Conservation (phyloP, 177 flowering plant species). For the Vitis hybrid region DNA sequence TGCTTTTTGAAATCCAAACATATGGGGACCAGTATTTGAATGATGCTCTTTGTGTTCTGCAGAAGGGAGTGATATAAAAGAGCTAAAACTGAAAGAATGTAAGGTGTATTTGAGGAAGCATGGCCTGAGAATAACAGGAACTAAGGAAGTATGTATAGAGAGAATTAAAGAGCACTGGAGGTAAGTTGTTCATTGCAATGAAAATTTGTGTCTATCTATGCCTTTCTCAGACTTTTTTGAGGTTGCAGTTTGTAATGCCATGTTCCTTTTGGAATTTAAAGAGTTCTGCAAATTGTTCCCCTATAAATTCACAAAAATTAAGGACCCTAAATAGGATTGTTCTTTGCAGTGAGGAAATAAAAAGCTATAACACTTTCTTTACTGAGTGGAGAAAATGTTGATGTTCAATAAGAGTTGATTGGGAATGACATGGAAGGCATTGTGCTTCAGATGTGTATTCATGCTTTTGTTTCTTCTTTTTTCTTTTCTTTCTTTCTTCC, state of each 20-base stretch:
- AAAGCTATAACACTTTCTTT: too few species aligned
- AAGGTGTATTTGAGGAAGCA: constrained; percentile 55
- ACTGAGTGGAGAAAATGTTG: too few species aligned
- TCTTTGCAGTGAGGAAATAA: too few species aligned
- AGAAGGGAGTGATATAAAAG: constrained; percentile 40
- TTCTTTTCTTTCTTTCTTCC: too few species aligned
- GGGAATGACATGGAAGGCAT: too few species aligned
- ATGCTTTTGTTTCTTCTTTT: too few species aligned
- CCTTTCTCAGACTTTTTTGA: background rate
- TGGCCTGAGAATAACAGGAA: constrained; percentile 53
- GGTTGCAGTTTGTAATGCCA: background rate
- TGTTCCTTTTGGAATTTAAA: background rate
- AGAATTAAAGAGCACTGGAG: constrained; percentile 66
- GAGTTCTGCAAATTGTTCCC: too few species aligned
- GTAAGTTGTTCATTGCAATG: constrained; percentile 23
- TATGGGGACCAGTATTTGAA: background rate
- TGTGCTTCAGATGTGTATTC: too few species aligned
- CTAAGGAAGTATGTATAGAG: constrained; percentile 42
- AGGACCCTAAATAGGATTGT: too few species aligned
- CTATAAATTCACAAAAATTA: too few species aligned
- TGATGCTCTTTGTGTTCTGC: constrained; percentile 18
- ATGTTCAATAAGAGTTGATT: too few species aligned
- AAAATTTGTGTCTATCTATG: background rate
- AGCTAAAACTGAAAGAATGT: constrained; percentile 40
- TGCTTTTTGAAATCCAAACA: background rate